Percentiles rank a stretch among this genome's conserved stretches.
These are phyloP conservation scores for Groenewaldozyma sp. DNA, from an alignment of 1,139 yeast species.

Conservation along the genomic window DNA sequence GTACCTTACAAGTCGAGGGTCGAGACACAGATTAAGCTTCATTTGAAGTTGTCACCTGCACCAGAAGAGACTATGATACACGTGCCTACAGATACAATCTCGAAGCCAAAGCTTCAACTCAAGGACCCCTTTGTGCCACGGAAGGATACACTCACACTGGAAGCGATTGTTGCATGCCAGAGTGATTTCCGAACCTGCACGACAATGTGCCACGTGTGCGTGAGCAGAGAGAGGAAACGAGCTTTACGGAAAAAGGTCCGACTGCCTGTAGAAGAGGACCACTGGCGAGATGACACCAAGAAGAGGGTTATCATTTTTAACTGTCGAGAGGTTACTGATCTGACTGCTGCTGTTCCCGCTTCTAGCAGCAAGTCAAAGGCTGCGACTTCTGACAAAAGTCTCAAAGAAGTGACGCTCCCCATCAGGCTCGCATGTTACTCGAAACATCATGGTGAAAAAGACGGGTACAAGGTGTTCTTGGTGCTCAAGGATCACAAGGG, in stretches of 20 bases:
- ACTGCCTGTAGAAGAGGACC: slow-evolving; percentile 50
- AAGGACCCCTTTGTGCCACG: slow-evolving; percentile 33
- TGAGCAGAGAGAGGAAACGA: slow-evolving; percentile 80
- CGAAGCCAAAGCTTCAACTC: slow-evolving; percentile 65
- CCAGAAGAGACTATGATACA: slow-evolving; percentile 62
- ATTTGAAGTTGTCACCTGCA: slow-evolving; percentile 57
- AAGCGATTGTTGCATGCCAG: slow-evolving; percentile 31
- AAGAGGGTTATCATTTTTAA: slow-evolving; percentile 81
- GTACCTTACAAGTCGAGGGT: slow-evolving; percentile 76
- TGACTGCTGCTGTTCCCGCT: slow-evolving; percentile 41
- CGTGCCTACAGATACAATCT: slow-evolving; percentile 73
- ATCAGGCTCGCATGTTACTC: slow-evolving; percentile 91
- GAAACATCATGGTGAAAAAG: slow-evolving; percentile 77
- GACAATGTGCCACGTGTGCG: slow-evolving; percentile 73
- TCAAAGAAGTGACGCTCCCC: slow-evolving; percentile 42
- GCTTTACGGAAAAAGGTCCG: slow-evolving; percentile 71
- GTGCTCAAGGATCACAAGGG: slow-evolving; percentile 53
- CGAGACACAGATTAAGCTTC: slow-evolving; percentile 80
- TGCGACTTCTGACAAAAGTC: slow-evolving; percentile 28
- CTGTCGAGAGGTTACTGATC: slow-evolving; percentile 72
- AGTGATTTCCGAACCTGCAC: slow-evolving; percentile 41
- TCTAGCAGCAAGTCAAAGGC: no score
- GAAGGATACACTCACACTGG: slow-evolving; percentile 23
- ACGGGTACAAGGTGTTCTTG: slow-evolving; percentile 64
- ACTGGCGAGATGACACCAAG: slow-evolving; percentile 64